A percentile compares a stretch with the other conserved stretches of the same genome.
These are phyloP conservation scores for Sapria himalayana DNA, from an alignment of 345 rosid genomes.

Conservation along the genomic window DNA sequence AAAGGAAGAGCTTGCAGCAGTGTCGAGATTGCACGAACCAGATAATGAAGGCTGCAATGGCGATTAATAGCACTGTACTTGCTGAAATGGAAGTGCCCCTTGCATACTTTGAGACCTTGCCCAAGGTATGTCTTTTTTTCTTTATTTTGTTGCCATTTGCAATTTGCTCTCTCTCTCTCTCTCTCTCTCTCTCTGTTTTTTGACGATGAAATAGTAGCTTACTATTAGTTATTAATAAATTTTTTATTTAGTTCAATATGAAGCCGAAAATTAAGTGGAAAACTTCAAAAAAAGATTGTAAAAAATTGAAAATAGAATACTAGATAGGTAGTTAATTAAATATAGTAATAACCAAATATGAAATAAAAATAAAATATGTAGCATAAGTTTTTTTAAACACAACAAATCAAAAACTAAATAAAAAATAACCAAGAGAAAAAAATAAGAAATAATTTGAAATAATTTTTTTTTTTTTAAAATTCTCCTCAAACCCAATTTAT, in stretches of 20 bases:
- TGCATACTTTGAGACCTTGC: slow-evolving; percentile 70
- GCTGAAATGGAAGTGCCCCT: slow-evolving; percentile 84
- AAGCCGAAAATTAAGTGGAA: too few species aligned
- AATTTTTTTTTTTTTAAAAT: too few species aligned
- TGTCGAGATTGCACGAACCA: slow-evolving; percentile 78
- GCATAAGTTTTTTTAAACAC: too few species aligned
- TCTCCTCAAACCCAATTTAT: too few species aligned
- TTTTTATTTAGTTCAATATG: slow-evolving; percentile 2
- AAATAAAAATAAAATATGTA: too few species aligned
- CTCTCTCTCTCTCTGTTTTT: background rate
- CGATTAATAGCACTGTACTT: slow-evolving; percentile 73
- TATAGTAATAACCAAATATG: too few species aligned
- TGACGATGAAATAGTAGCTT: background rate
- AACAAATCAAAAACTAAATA: too few species aligned
- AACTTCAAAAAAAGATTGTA: too few species aligned
- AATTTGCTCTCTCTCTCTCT: background rate
- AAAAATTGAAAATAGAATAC: too few species aligned
- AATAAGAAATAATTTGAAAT: too few species aligned
- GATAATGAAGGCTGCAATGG: slow-evolving; percentile 93
- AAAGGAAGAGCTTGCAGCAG: slow-evolving; percentile 66
- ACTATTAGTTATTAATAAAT: background rate
- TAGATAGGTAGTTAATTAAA: too few species aligned
- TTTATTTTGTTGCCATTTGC: background rate
- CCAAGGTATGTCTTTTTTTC: slow-evolving; percentile 33
- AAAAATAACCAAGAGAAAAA: too few species aligned